These are phyloP conservation scores for Fusarium heterosporum DNA, from an alignment of 2,329 filamentous ascomycete genomes.

Conservation along the genomic window DNA sequence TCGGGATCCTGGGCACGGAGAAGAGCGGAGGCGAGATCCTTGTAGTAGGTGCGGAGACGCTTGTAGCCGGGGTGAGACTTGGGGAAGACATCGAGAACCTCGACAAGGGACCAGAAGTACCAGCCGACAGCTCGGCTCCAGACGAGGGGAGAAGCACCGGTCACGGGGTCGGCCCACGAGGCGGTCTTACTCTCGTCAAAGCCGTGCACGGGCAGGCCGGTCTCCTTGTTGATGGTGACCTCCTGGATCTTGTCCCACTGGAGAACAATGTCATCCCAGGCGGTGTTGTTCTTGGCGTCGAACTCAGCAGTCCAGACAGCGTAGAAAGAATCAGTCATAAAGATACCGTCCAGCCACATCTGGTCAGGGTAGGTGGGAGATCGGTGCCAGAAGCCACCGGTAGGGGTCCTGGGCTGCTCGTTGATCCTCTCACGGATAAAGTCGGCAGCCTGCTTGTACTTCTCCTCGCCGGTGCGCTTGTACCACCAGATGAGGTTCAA, in stretches of 20 bases:
- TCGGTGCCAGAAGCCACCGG: constrained; percentile 67
- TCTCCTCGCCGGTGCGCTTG: constrained; percentile 57
- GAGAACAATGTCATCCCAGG: constrained; percentile 58
- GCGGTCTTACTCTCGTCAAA: constrained; percentile 63
- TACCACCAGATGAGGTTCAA: constrained; percentile 64
- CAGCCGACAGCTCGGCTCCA: constrained; percentile 67
- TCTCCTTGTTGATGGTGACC: constrained; percentile 54
- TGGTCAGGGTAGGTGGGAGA: constrained; percentile 61
- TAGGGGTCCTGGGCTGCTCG: constrained; percentile 60
- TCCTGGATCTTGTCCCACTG: constrained; percentile 60
- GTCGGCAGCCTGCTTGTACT: constrained; percentile 62
- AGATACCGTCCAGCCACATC: constrained; percentile 64
- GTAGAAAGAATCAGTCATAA: constrained; percentile 61
- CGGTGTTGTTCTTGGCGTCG: constrained; percentile 53
- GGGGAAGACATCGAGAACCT: constrained; percentile 61
- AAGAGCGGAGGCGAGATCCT: constrained; percentile 31
- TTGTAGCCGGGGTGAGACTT: constrained; percentile 51
- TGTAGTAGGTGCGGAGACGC: constrained; percentile 53
- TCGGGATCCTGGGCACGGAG: constrained; percentile 56
- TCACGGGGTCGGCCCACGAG: constrained; percentile 62
- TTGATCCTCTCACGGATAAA: constrained; percentile 60
- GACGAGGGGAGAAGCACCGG: constrained; percentile 63
- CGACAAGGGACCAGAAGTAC: constrained; percentile 65
- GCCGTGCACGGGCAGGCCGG: constrained; percentile 63
- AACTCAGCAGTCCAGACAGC: constrained; percentile 56